Base-by-base conservation (phyloP, 176 grass and related monocot genomes). In the Rhynchospora tenuis region DNA sequence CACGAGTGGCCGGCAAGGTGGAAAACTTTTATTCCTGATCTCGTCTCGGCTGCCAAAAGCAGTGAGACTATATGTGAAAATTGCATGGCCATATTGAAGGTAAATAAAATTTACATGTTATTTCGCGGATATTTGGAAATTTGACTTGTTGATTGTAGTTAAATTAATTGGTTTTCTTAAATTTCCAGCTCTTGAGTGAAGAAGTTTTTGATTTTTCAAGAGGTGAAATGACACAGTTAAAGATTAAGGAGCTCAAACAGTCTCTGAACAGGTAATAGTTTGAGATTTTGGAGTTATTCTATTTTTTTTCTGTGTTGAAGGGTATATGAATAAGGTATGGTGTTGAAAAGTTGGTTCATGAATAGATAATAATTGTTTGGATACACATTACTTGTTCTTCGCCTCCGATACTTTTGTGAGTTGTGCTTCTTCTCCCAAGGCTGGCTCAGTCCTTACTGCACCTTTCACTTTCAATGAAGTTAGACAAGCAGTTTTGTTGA, bases 71-170 rank as follows among this genome's bases (percentile, higher is more conserved):
- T 99, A 48, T 99, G 97, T 56, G 97, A 99, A 85, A 99, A 99
- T 90, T 99, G 97, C 88, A 99, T 99, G 97, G 93, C 87, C 80
- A 99, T 99, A 96, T 86, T 99, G 78, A 99, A 99, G 97, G 97
- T 73, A 93, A 89, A 73, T 85, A 51, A 38, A 29, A 48, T 73
- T 64, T 89, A 70, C 64, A 43, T 57, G 46, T 16, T 43, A 72
- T 52, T 45, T 9, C 83, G 19, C 56, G 71, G 17, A 62, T 22
- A 64, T 47, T 7, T 22, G 2, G 17, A 45, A 63, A 19, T 59
- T 47, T 1, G 8, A 46, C 11, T 44, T 23, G 23, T 63, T n/a
- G 23, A 54, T 50, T 54, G 23, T 63, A 33, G 23, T 67, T 50
- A 54, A 64, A 51, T 47, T 82, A 61, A 63, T 31, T 61, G 4